Evolutionary conservation across 2,329 filamentous ascomycete genomes (phyloP).

Genomic region (Stagonosporopsis rhizophila): DNA sequence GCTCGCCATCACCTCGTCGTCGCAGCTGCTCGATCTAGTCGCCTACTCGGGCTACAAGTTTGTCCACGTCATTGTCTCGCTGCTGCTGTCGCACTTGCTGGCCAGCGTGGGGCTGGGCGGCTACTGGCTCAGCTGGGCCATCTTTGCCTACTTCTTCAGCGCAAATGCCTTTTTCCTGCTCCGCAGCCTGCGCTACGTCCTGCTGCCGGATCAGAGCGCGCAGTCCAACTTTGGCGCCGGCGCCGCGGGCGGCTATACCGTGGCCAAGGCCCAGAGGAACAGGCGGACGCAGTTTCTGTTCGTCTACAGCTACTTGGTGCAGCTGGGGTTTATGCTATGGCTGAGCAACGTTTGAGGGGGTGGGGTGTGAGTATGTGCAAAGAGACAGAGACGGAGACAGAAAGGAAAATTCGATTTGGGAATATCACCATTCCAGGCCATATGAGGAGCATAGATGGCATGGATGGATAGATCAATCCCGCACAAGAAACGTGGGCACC

Average conservation of each 20-base stretch:
- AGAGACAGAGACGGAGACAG: background rate
- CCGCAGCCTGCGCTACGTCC: conserved; percentile 94
- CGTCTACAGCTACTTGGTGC: conserved; percentile 83
- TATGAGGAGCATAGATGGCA: too few species aligned
- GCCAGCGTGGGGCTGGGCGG: conserved; percentile 77
- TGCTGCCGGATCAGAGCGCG: conserved; percentile 70
- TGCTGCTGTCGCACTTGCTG: conserved; percentile 72
- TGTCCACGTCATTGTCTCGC: conserved; percentile 91
- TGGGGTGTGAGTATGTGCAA: background rate
- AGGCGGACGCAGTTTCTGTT: conserved; percentile 46
- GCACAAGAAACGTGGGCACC: too few species aligned
- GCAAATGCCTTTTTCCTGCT: conserved; percentile 97
- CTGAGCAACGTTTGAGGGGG: conserved; percentile 56
- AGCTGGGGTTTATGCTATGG: conserved; percentile 94
- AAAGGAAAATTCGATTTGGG: too few species aligned
- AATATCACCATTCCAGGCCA: too few species aligned
- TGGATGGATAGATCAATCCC: too few species aligned
- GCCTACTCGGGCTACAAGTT: conserved; percentile 99
- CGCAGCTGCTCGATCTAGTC: conserved; percentile 89
- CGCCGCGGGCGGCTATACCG: conserved; percentile 66
- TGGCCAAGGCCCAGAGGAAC: conserved; percentile 74
- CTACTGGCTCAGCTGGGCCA: conserved; percentile 84
- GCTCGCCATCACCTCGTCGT: conserved; percentile 90
- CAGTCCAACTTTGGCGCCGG: conserved; percentile 30
- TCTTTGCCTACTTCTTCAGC: conserved; percentile 90